These are phyloP conservation scores for Aspergillus japonicus DNA, from an alignment of 2,329 filamentous ascomycete species.

Conservation along the genomic window DNA sequence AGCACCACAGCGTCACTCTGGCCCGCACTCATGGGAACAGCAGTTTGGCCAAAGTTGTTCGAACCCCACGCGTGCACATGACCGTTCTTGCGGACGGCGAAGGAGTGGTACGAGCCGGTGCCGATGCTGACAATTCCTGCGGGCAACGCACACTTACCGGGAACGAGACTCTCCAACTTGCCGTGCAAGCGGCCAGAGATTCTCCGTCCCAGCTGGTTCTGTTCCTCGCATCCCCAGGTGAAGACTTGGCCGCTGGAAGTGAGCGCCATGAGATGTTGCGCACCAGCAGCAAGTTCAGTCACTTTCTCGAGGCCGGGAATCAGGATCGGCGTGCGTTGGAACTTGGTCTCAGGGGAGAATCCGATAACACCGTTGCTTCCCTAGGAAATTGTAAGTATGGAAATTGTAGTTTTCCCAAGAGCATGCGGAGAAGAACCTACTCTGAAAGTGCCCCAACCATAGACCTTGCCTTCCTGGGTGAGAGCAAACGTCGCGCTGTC, in stretches of 20 bases:
- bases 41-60: slow-evolving; percentile 77
- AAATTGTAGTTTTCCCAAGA: neutral
- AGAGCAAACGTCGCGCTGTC: slow-evolving; percentile 76
- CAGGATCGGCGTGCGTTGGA: slow-evolving; percentile 43
- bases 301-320: slow-evolving; percentile 63
- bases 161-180: slow-evolving; percentile 49
- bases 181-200: slow-evolving; percentile 55
- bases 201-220: slow-evolving; percentile 65
- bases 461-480: slow-evolving; percentile 72
- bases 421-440: slow-evolving; percentile 41
- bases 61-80: slow-evolving; percentile 68
- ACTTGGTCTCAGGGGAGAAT: slow-evolving; percentile 47
- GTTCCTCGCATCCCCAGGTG: slow-evolving; percentile 72
- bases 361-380: slow-evolving; percentile 60
- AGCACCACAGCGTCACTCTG: slow-evolving; percentile 45
- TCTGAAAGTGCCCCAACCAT: slow-evolving; percentile 82
- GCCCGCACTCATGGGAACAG: slow-evolving; percentile 59
- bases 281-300: slow-evolving; percentile 62
- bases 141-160: slow-evolving; percentile 52
- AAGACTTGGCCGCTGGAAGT: slow-evolving; percentile 64
- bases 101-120: slow-evolving; percentile 43
- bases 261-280: slow-evolving; percentile 70
- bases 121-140: slow-evolving; percentile 48
- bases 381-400: neutral
- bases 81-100: slow-evolving; percentile 45